Evolutionary conservation across 495 filamentous ascomycete genomes (phyloP).

Genomic region (Podospora pseudoanserina): DNA sequence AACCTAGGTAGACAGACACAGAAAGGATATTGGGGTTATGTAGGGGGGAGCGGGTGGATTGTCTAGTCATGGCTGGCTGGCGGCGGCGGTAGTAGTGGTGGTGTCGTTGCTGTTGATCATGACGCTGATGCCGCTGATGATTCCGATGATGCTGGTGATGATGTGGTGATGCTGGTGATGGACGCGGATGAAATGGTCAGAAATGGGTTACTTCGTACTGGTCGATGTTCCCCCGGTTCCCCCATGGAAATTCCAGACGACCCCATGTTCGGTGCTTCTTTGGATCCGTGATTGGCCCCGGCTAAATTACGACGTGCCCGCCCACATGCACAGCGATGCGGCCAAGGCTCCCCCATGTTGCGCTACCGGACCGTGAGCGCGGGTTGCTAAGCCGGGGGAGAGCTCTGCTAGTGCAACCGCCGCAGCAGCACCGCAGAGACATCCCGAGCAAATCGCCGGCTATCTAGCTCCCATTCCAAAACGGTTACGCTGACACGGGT

Average conservation of each 20-base stretch:
- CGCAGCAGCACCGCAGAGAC: background rate
- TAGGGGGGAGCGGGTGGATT: too few species aligned
- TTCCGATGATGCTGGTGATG: background rate
- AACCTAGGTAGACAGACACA: too few species aligned
- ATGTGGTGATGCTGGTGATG: background rate
- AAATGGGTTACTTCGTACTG: background rate
- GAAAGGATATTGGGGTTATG: too few species aligned
- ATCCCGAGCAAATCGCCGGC: slow-evolving; percentile 18
- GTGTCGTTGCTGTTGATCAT: background rate
- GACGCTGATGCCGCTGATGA: background rate
- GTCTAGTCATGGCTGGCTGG: too few species aligned
- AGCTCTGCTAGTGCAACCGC: background rate
- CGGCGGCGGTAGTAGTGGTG: too few species aligned
- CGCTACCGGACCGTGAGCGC: slow-evolving; percentile 7
- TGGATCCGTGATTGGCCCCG: slow-evolving; percentile 31
- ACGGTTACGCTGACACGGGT: background rate
- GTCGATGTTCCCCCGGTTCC: background rate
- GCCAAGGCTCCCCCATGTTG: slow-evolving; percentile 18
- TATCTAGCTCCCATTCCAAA: slow-evolving; percentile 9
- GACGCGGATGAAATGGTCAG: background rate
- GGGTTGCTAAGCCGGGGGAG: background rate
- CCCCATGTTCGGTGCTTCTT: slow-evolving; percentile 32
- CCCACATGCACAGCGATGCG: slow-evolving; percentile 19
- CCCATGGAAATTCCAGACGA: background rate
- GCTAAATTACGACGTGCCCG: slow-evolving; percentile 39